phyloP scores from a whole-genome alignment of 805 yeast genomes.

The Kluyveromyces aestuarii region DNA sequence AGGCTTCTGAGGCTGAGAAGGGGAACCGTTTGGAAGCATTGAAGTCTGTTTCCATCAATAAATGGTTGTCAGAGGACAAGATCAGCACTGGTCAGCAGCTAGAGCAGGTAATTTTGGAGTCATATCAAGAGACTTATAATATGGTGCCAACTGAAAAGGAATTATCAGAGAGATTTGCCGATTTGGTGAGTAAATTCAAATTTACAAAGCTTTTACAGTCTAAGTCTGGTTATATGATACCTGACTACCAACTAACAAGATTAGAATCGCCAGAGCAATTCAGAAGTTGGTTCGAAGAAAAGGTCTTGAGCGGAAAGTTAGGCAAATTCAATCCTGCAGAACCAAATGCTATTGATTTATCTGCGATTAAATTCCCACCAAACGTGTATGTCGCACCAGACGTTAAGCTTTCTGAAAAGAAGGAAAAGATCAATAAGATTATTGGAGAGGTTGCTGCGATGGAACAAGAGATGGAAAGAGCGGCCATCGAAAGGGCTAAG shows the following conservation, averaged over 20 bases:
- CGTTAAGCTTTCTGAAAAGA: conserved; percentile 38
- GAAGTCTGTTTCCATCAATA: conserved; percentile 23
- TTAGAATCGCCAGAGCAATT: conserved; percentile 23
- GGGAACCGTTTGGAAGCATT: conserved; percentile 7
- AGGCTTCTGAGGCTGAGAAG: conserved; percentile 13
- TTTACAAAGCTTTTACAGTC: conserved; percentile 29
- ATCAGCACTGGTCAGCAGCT: conserved; percentile 19
- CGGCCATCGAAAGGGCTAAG: conserved; percentile 18
- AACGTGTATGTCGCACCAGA: conserved; percentile 49
- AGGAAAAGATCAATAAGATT: conserved; percentile 38
- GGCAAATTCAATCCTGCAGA: conserved; percentile 47
- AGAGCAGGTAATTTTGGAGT: conserved; percentile 15
- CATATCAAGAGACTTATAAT: conserved; percentile 4
- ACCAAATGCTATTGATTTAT: conserved; percentile 66
- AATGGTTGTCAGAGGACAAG: conserved; percentile 27
- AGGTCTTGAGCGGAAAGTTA: conserved; percentile 26
- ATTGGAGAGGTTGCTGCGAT: conserved; percentile 35
- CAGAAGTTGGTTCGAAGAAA: conserved; percentile 18
- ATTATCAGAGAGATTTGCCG: conserved; percentile 15
- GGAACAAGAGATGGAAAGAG: conserved; percentile 18
- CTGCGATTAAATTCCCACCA: conserved; percentile 45
- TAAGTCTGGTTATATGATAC: conserved; percentile 30
- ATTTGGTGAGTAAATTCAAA: conserved; percentile 29
- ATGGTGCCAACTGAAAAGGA: not conserved
- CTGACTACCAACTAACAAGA: conserved; percentile 31